Evolutionary conservation across 345 rosid species (phyloP).

Genomic region (Acer negundo): DNA sequence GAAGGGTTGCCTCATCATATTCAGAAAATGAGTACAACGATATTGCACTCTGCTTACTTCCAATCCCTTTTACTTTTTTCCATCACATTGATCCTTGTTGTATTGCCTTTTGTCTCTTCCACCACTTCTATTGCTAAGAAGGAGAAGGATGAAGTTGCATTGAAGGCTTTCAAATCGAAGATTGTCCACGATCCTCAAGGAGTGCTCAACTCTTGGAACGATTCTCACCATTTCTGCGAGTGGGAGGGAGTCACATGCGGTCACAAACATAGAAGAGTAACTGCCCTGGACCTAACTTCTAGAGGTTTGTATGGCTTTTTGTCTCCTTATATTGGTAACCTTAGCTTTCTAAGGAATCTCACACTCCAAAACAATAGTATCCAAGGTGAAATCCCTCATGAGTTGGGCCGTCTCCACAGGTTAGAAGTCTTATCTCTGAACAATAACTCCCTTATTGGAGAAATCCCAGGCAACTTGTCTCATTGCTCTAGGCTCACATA

Average conservation of each 20-base stretch:
- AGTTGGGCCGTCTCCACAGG: conserved; percentile 18
- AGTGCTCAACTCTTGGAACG: conserved; percentile 31
- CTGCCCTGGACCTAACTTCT: conserved; percentile 29
- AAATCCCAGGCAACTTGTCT: no score
- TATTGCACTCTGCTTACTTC: no score
- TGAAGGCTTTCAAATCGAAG: conserved; percentile 30
- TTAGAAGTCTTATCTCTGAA: background rate
- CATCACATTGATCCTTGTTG: no score
- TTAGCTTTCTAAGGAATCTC: conserved; percentile 33
- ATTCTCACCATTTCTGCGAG: conserved; percentile 23
- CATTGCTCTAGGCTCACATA: no score
- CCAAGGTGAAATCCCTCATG: conserved; percentile 19
- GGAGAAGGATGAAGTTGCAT: conserved; percentile 29
- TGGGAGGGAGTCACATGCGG: conserved; percentile 36
- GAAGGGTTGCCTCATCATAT: no score
- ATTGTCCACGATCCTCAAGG: conserved; percentile 21
- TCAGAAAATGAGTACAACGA: no score
- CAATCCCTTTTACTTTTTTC: no score
- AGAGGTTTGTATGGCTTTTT: conserved; percentile 19
- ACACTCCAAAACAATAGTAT: conserved; percentile 30
- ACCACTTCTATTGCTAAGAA: background rate
- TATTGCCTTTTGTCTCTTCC: background rate
- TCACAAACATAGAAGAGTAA: conserved; percentile 22
- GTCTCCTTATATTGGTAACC: conserved; percentile 38
- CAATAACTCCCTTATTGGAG: no score